phyloP scores from a whole-genome alignment of 192 early-diverging fungal genomes.

The Jimgerdemannia flammicorona region DNA sequence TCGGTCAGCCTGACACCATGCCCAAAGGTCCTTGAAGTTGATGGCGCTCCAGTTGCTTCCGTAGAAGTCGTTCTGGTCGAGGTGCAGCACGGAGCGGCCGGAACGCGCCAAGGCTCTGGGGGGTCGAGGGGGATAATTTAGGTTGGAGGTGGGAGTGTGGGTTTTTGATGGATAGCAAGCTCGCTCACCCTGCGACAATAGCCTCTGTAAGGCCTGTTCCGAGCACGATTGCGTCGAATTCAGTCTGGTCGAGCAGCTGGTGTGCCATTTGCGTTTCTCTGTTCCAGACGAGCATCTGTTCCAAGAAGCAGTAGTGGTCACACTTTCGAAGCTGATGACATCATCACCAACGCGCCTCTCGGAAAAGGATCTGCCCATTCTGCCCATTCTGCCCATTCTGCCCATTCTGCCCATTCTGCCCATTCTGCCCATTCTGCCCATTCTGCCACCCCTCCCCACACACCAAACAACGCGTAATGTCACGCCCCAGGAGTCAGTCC shows the following conservation, averaged over 20 bases:
- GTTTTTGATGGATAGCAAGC: background rate
- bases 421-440: no score
- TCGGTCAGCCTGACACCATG: slow-evolving; percentile 26
- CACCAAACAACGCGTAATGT: background rate
- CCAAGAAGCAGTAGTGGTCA: background rate
- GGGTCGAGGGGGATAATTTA: background rate
- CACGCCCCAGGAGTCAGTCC: background rate
- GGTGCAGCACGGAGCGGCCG: slow-evolving; percentile 71
- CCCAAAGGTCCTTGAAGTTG: slow-evolving; percentile 46
- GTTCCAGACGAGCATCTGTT: background rate
- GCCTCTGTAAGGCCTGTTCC: slow-evolving; percentile 83
- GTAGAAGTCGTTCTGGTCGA: slow-evolving; percentile 80
- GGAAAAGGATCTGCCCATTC: background rate
- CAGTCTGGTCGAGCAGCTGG: background rate
- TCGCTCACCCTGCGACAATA: slow-evolving; percentile 68
- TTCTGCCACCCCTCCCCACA: background rate
- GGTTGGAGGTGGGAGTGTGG: background rate
- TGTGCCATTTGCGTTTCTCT: background rate
- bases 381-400: background rate
- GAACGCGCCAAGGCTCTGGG: slow-evolving; percentile 59
- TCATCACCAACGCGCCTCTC: background rate
- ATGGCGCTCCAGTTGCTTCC: slow-evolving; percentile 67
- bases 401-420: background rate
- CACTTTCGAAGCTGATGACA: background rate
- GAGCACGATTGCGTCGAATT: slow-evolving; percentile 78